Conservation (phyloP, 1,284 basidiomycete genomes). For the Rhodotorula glutinis region DNA sequence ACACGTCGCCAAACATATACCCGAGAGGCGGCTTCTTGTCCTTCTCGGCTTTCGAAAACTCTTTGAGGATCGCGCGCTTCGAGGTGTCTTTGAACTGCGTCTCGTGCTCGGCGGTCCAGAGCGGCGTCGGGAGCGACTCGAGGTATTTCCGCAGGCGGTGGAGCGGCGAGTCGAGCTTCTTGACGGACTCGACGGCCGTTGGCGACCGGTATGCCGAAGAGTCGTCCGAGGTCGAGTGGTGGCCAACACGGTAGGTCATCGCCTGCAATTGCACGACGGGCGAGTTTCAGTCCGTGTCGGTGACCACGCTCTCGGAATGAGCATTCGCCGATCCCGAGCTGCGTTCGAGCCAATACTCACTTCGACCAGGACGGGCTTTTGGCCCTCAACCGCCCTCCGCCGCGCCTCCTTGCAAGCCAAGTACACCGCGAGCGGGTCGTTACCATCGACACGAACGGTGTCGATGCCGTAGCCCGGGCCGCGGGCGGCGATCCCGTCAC, state of each 20-base stretch:
- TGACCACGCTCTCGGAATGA: no score
- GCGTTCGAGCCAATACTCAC: slow-evolving; percentile 9
- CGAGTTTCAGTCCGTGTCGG: no score
- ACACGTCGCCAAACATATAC: slow-evolving; percentile 83
- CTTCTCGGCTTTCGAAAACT: slow-evolving; percentile 74
- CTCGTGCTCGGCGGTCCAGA: slow-evolving; percentile 80
- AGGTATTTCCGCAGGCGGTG: slow-evolving; percentile 78
- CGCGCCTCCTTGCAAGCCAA: slow-evolving; percentile 77
- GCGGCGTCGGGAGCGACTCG: slow-evolving; percentile 58
- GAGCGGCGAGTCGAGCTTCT: slow-evolving; percentile 68
- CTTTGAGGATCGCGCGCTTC: slow-evolving; percentile 68
- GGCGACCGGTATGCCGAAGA: slow-evolving; percentile 83
- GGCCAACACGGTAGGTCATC: slow-evolving; percentile 92
- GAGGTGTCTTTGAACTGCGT: slow-evolving; percentile 65
- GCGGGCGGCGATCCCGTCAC: slow-evolving; percentile 87
- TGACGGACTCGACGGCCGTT: slow-evolving; percentile 80
- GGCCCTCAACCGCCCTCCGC: slow-evolving; percentile 68
- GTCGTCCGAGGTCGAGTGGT: slow-evolving; percentile 92
- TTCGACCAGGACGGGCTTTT: slow-evolving; percentile 76
- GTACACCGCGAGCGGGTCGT: slow-evolving; percentile 84
- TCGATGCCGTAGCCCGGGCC: slow-evolving; percentile 93
- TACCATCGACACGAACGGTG: slow-evolving; percentile 87
- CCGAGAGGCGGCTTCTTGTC: slow-evolving; percentile 66
- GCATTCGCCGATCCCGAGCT: no score
- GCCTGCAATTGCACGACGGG: no score